These are phyloP conservation scores for Metschnikowia anglica DNA, from an alignment of 805 yeast genomes.

Conservation along the genomic window DNA sequence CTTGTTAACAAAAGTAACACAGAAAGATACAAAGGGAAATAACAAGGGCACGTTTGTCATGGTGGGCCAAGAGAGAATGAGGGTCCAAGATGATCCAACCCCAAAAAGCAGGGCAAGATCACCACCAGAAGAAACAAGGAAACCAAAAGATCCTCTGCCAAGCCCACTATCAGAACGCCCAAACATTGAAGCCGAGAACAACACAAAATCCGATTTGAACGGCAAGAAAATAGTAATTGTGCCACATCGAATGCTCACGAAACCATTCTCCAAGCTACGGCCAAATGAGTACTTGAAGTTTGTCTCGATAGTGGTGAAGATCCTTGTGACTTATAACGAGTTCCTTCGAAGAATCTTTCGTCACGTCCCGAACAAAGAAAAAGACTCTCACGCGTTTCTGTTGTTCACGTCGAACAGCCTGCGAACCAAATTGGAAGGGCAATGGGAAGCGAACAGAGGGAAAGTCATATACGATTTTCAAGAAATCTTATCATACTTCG, in stretches of 20 bases:
- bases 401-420: not conserved
- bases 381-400: not conserved
- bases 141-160: not conserved
- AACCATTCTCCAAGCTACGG: constrained; percentile 39
- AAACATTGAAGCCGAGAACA: not conserved
- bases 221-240: constrained; percentile 33
- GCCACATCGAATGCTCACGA: constrained; percentile 43
- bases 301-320: constrained; percentile 37
- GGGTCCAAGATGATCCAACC: not conserved
- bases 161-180: not conserved
- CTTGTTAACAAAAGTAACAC: not conserved
- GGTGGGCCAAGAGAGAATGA: not conserved
- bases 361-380: not conserved
- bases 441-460: not conserved
- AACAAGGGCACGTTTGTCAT: constrained; percentile 9
- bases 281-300: constrained; percentile 39
- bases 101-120: not conserved
- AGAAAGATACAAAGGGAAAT: not conserved
- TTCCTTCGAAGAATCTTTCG: constrained; percentile 19
- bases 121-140: not conserved
- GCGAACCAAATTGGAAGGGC: not conserved
- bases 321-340: constrained; percentile 35
- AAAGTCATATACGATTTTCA: constrained; percentile 21
- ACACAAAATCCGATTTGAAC: not conserved
- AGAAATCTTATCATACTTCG: constrained; percentile 20